Evolutionary conservation across 768 basidiomycete species (phyloP), one percentile per base, ranked within the genome.

Genomic region (Amanita thiersii): DNA sequence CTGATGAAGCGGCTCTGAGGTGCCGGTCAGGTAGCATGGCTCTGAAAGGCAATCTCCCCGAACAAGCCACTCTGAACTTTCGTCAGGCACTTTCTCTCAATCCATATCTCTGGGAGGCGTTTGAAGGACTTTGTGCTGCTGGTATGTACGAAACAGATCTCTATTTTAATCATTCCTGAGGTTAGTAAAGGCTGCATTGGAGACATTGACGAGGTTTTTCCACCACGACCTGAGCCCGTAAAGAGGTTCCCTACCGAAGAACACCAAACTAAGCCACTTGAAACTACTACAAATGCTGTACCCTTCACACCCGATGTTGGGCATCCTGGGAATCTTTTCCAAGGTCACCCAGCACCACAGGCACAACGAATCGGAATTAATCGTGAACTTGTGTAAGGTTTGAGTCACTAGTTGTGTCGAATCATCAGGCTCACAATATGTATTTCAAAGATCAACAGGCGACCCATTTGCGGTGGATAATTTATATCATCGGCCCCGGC

Each of bases 91-190:
- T 96, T 46, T 57, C 66, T 10, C 56, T 79, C 35, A 81, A 89
- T 55, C 86, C 88, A 23, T 74, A 87, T 56, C 62, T 92, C 40
- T 94, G 90, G 90, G 91, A 96, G 58, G 91, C 91, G 3, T 86
- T 91, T 52, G 87, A 91, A 54, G 90, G 87, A 0, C 59, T 96
- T 24, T 94, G 91, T 57, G 62, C 72, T 21, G 62, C 88, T 33
- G 91, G 92, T 85, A 52, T 39, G 69, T 62, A 47, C n/a, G 40
- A 43, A 38, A 26, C 40, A 35, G 17, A n/a, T 21, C 47, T 25
- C 44, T 41, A 28, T 47, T 20, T 38, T 43, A 46, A 50, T 45
- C 48, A 52, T 44, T 54, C 34, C 34, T 44, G 45, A 37, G 40
- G 30, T 41, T 24, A 37, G 37, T 43, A 21, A 47, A 90, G 87